These are phyloP conservation scores for Sedum album DNA, from an alignment of 164 flowering plant species.

Conservation along the genomic window DNA sequence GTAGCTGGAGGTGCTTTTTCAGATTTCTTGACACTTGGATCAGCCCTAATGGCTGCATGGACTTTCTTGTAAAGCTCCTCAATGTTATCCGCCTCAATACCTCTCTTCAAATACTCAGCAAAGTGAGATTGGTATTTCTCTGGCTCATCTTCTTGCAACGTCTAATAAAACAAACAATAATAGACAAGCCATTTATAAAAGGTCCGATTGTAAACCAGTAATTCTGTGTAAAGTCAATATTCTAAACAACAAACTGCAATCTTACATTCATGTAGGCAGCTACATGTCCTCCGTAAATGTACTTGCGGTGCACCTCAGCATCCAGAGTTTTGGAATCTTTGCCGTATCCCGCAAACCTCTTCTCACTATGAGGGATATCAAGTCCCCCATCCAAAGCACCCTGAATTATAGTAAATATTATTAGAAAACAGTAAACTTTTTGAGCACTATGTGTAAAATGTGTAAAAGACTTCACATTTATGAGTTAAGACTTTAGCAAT, in stretches of 20 bases:
- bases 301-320: conserved; percentile 74
- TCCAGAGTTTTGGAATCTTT: conserved; percentile 66
- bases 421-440: background rate
- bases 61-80: conserved; percentile 49
- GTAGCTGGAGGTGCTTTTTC: conserved; percentile 64
- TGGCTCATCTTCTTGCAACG: conserved; percentile 69
- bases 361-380: conserved; percentile 85
- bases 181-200: background rate
- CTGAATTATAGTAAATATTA: conserved; percentile 19
- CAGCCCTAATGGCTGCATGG: conserved; percentile 44
- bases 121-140: conserved; percentile 82
- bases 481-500: no score
- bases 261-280: conserved; percentile 64
- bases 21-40: conserved; percentile 34
- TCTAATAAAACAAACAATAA: conserved; percentile 20
- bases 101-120: conserved; percentile 52
- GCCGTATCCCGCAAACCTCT: conserved; percentile 66
- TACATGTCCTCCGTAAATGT: conserved; percentile 76
- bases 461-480: background rate
- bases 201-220: background rate
- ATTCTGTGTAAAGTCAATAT: background rate
- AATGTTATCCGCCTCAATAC: conserved; percentile 47
- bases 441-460: background rate
- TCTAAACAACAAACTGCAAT: background rate
- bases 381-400: conserved; percentile 88